Percentiles rank a stretch among this genome's conserved stretches.
Evolutionary conservation across 768 basidiomycete genomes (phyloP).

Genomic region (Trametes maxima): DNA sequence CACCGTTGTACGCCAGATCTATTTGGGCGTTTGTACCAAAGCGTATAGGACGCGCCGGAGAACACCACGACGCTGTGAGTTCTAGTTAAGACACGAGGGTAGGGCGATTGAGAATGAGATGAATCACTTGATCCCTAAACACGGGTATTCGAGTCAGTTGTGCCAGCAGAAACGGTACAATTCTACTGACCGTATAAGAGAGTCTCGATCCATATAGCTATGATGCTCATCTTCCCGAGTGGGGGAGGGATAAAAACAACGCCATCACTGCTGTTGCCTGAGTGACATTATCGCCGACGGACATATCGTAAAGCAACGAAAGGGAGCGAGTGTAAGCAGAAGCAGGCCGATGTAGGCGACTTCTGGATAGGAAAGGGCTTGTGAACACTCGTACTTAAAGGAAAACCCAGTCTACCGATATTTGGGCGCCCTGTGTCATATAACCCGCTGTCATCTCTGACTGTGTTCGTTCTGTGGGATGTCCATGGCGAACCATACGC

Average conservation of each 20-base stretch:
- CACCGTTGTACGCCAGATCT: neutral
- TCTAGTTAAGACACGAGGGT: neutral
- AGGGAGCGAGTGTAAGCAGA: too few species aligned
- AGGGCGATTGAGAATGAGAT: too few species aligned
- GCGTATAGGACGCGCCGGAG: neutral
- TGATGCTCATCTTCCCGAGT: neutral
- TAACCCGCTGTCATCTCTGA: too few species aligned
- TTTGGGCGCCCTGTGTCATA: too few species aligned
- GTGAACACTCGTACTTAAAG: too few species aligned
- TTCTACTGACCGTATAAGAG: neutral
- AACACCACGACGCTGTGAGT: neutral
- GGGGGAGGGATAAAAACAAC: neutral
- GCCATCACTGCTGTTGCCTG: neutral
- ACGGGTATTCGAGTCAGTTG: neutral
- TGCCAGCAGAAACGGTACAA: too few species aligned
- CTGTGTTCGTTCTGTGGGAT: too few species aligned
- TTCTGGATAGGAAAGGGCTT: too few species aligned
- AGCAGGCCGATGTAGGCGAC: too few species aligned
- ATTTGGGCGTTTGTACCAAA: neutral
- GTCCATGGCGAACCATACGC: too few species aligned
- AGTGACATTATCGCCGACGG: neutral
- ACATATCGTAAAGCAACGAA: neutral
- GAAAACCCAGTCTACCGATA: too few species aligned
- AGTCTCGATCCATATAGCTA: constrained; percentile 2
- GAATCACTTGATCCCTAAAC: neutral